A percentile compares a stretch with the other conserved stretches of the same genome.
phyloP scores from a whole-genome alignment of 345 rosid genomes.

The Eucalyptus marginata region DNA sequence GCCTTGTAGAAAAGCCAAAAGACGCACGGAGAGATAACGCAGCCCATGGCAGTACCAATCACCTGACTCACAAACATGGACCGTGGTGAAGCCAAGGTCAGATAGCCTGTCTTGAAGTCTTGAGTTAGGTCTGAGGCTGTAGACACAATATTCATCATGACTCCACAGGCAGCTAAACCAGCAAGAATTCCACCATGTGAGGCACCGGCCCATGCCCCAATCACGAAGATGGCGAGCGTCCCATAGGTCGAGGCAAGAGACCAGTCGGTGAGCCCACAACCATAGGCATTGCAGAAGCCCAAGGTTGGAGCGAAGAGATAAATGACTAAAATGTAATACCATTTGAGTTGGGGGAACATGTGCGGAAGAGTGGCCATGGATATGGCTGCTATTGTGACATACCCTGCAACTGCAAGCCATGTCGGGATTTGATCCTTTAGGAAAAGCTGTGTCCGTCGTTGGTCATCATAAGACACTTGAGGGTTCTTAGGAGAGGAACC shows the following conservation, averaged over 20 bases:
- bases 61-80: slow-evolving; percentile 18
- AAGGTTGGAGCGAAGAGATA: slow-evolving; percentile 1
- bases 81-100: slow-evolving; percentile 12
- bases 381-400: background rate
- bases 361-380: background rate
- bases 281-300: slow-evolving; percentile 17
- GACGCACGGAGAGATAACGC: slow-evolving; percentile 5
- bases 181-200: slow-evolving; percentile 11
- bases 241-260: slow-evolving; percentile 6
- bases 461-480: slow-evolving; percentile 2
- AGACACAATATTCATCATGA: slow-evolving; percentile 17
- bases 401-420: slow-evolving; percentile 1
- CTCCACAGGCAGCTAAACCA: slow-evolving; percentile 13
- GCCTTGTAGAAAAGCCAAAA: slow-evolving; percentile 21
- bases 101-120: slow-evolving; percentile 17
- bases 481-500: background rate
- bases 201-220: slow-evolving; percentile 14
- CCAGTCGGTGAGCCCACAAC: slow-evolving; percentile 14
- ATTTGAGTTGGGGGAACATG: slow-evolving; percentile 6
- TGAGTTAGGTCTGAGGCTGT: slow-evolving; percentile 11
- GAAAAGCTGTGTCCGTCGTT: background rate
- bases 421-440: slow-evolving; percentile 8
- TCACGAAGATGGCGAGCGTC: slow-evolving; percentile 2
- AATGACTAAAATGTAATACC: slow-evolving; percentile 11
- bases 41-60: slow-evolving; percentile 16